phyloP scores from a whole-genome alignment of 352 stramenopile species.

The Globisporangium apiculatum region DNA sequence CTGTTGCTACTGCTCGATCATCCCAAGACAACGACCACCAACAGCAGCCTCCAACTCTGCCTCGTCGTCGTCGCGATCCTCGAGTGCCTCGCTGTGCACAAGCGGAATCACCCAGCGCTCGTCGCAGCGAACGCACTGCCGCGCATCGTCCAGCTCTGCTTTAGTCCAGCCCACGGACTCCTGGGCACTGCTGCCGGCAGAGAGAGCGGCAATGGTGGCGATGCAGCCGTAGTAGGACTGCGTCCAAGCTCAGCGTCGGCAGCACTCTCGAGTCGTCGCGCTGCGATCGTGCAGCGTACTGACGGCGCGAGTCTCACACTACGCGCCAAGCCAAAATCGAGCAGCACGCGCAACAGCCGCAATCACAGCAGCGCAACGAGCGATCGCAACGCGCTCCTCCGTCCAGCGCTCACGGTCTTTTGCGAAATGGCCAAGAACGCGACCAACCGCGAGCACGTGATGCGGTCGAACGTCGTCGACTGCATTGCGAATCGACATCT shows the following conservation, averaged over 20 bases:
- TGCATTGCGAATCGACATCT: constrained; percentile 39
- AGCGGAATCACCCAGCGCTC: constrained; percentile 43
- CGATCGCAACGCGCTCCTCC: constrained; percentile 23
- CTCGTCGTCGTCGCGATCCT: constrained; percentile 53
- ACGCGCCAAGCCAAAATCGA: background rate
- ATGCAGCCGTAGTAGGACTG: background rate
- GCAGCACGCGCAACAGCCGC: too few relatives aligned
- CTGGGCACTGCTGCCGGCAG: background rate
- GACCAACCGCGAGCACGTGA: constrained; percentile 47
- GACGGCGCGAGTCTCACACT: background rate
- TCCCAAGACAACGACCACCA: constrained; percentile 11
- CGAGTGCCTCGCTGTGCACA: constrained; percentile 39
- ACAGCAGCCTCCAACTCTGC: constrained; percentile 23
- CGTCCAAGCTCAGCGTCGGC: constrained; percentile 3
- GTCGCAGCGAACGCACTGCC: constrained; percentile 38
- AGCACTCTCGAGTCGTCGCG: constrained; percentile 1
- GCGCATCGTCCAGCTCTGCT: constrained; percentile 47
- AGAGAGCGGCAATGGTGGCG: background rate
- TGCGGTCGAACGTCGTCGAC: constrained; percentile 56
- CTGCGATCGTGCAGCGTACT: constrained; percentile 2
- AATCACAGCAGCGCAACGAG: background rate
- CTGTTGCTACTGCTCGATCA: constrained; percentile 46
- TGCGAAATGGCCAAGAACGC: constrained; percentile 54
- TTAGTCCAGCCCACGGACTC: constrained; percentile 10
- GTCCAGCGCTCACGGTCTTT: constrained; percentile 44